Conservation (phyloP, 495 filamentous ascomycete species). For the Echria macrotheca region DNA sequence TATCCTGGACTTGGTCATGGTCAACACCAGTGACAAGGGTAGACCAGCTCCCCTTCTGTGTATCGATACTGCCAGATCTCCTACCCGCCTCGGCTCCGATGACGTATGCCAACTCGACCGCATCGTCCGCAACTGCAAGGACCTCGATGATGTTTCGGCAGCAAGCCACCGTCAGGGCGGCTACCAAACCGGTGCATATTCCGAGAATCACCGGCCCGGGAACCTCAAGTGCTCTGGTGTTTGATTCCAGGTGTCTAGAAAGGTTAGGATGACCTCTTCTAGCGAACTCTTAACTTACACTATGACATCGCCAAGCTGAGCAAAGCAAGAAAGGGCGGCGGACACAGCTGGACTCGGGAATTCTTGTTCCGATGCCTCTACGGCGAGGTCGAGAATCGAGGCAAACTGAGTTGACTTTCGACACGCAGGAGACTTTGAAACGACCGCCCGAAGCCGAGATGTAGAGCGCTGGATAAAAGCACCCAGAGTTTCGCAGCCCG, state of each 20-base stretch:
- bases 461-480: constrained; percentile 9
- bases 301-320: constrained; percentile 15
- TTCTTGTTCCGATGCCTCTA: too few species aligned
- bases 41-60: constrained; percentile 33
- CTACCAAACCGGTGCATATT: constrained; percentile 58
- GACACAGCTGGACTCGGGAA: constrained; percentile 1
- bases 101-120: constrained; percentile 58
- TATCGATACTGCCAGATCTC: constrained; percentile 34
- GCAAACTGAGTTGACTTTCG: too few species aligned
- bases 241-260: constrained; percentile 14
- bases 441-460: constrained; percentile 5
- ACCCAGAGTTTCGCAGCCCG: background rate
- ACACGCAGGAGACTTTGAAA: too few species aligned
- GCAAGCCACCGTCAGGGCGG: constrained; percentile 57
- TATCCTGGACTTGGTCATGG: constrained; percentile 25
- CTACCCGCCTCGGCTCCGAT: constrained; percentile 47
- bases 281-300: too few species aligned
- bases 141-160: constrained; percentile 55
- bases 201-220: constrained; percentile 35
- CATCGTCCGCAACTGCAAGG: constrained; percentile 54
- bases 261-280: too few species aligned
- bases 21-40: constrained; percentile 39
- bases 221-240: constrained; percentile 10
- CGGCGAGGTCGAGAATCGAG: constrained; percentile 10
- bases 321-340: constrained; percentile 9